A percentile compares a stretch with the other conserved stretches of the same genome.
These are phyloP conservation scores for Babjeviella inositovora DNA, from an alignment of 805 yeast genomes.

Conservation along the genomic window DNA sequence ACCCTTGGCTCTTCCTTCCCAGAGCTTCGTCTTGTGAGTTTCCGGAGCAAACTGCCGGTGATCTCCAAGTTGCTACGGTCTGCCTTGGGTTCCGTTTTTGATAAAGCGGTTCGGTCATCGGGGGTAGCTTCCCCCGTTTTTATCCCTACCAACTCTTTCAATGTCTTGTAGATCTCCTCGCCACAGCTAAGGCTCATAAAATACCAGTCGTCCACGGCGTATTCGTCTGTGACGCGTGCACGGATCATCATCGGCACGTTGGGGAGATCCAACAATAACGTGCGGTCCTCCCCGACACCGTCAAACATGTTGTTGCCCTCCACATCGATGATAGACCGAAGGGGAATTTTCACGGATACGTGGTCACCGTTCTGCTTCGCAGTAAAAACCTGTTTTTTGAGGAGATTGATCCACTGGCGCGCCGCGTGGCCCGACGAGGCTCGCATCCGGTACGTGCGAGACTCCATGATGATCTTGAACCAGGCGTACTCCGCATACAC, in stretches of 20 bases:
- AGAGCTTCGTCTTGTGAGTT: too few species aligned
- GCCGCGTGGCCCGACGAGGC: slow-evolving; percentile 68
- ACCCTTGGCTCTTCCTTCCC: too few species aligned
- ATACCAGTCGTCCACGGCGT: slow-evolving; percentile 50
- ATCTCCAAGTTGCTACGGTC: too few species aligned
- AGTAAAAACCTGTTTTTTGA: slow-evolving; percentile 68
- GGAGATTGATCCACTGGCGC: slow-evolving; percentile 58
- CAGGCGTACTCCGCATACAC: slow-evolving; percentile 15
- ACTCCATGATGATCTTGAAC: slow-evolving; percentile 44
- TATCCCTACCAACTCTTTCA: slow-evolving; percentile 13
- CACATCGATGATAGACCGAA: slow-evolving; percentile 46
- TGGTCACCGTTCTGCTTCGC: slow-evolving; percentile 54
- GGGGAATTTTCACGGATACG: slow-evolving; percentile 66
- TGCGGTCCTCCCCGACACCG: too few species aligned
- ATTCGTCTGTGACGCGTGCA: slow-evolving; percentile 42
- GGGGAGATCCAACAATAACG: too few species aligned
- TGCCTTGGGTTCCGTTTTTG: too few species aligned
- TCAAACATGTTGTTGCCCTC: slow-evolving; percentile 42
- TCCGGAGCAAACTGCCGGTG: too few species aligned
- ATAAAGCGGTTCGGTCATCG: too few species aligned
- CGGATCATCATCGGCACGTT: slow-evolving; percentile 27
- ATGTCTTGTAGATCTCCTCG: slow-evolving; percentile 17
- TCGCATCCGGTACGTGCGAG: slow-evolving; percentile 42
- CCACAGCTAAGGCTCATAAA: slow-evolving; percentile 51
- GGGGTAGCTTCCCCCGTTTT: too few species aligned